These are phyloP conservation scores for Monosporascus sp. DNA, from an alignment of 2,329 filamentous ascomycete species.

Conservation along the genomic window DNA sequence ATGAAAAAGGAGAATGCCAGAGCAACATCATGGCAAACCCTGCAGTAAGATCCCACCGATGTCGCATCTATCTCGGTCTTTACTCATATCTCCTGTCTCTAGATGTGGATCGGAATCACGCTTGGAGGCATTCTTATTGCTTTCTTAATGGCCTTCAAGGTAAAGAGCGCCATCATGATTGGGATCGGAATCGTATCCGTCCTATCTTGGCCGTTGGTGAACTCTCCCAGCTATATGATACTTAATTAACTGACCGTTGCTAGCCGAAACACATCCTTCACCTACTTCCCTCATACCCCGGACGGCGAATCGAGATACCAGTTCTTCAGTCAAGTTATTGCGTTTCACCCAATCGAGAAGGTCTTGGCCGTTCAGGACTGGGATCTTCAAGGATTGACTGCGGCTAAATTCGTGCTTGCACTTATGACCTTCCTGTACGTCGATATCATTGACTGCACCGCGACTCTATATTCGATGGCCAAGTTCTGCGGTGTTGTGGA, in stretches of 20 bases:
- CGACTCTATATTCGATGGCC: constrained; percentile 77
- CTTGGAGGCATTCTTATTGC: constrained; percentile 74
- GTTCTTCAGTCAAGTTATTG: constrained; percentile 69
- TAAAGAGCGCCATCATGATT: constrained; percentile 70
- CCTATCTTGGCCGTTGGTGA: constrained; percentile 65
- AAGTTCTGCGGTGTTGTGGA: constrained; percentile 65
- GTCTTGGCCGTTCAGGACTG: constrained; percentile 62
- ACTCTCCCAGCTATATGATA: not conserved
- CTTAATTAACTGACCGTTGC: constrained; percentile 7
- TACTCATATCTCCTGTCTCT: not conserved
- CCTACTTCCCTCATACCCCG: constrained; percentile 64
- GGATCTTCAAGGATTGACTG: constrained; percentile 49
- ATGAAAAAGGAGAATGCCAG: constrained; percentile 45
- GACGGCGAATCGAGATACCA: constrained; percentile 61
- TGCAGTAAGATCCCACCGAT: constrained; percentile 41
- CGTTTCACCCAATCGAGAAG: constrained; percentile 64
- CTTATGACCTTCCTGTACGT: constrained; percentile 77
- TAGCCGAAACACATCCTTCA: constrained; percentile 61
- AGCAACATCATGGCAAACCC: constrained; percentile 70
- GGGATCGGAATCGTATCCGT: constrained; percentile 69
- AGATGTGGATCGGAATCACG: constrained; percentile 83
- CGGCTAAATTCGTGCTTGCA: constrained; percentile 61
- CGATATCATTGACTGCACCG: constrained; percentile 73
- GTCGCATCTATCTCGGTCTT: not conserved
- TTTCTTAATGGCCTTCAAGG: constrained; percentile 72